Base-by-base conservation (phyloP, 805 yeast species). In the Candida nanaspora region DNA sequence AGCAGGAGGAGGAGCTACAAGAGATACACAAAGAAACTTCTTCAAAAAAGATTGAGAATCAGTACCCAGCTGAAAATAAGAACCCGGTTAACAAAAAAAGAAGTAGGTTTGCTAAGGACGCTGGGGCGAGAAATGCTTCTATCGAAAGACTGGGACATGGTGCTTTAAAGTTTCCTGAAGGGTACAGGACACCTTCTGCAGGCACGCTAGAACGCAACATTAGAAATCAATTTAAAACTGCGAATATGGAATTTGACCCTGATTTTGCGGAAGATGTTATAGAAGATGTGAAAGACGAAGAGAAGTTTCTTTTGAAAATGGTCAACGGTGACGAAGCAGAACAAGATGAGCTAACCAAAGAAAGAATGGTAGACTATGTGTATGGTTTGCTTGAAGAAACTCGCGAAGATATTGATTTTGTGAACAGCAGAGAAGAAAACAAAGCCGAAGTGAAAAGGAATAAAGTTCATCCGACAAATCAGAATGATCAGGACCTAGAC, bases 191-290 rank as follows among this genome's bases (percentile, higher is more conserved):
- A 6, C 3, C 10, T 4, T 31, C 34, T 5, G 11, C 63, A 0
- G 52, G 53, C 9, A 47, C 51, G 30, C 57, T 60, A 7, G 55
- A 49, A 29, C 35, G 47, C 22, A 61, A 57, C 32, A 34, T 60
- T 15, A 50, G 44, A 25, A 37, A 37, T 13, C 46, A 46, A 29
- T 58, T 60, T 34, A 41, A 44, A 29, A 27, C 38, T 11, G 59
- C 53, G 40, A 55, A 57, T 2, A 33, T 58, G 15, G 65, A 60
- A 5, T 50, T 49, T 22, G 65, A 60, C 40, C 51, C 56, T 11
- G 42, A 45, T 22, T 60, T 60, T 46, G 57, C 51, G 3, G 53
- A 59, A 29, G 33, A 44, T 18, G 41, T 60, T 46, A 52, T 59
- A 8, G 46, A 47, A 21, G 50, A 50, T 30, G 50, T 61, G 1